These are phyloP conservation scores for Cyberlindnera veronae DNA, from an alignment of 805 yeast species.

Conservation along the genomic window DNA sequence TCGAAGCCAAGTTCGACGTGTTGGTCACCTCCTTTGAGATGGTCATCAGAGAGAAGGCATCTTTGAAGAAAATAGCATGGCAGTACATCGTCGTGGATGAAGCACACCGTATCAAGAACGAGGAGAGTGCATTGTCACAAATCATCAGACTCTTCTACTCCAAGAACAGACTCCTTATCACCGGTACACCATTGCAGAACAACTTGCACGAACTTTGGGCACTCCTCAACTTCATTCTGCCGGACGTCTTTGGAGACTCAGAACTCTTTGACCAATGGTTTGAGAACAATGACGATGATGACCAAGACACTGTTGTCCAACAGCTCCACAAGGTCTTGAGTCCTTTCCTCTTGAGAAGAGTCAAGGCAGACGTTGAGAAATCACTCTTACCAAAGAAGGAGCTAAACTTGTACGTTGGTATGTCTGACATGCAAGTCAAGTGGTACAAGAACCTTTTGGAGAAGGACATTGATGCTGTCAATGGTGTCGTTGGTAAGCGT, in stretches of 20 bases:
- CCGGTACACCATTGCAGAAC: slow-evolving; percentile 96
- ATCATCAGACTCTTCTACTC: slow-evolving; percentile 88
- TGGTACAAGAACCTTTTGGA: slow-evolving; percentile 90
- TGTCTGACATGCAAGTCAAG: slow-evolving; percentile 91
- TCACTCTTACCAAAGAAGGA: slow-evolving; percentile 89
- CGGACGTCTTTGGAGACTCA: slow-evolving; percentile 93
- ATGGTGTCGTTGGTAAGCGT: slow-evolving; percentile 91
- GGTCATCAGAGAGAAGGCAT: slow-evolving; percentile 84
- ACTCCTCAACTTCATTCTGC: slow-evolving; percentile 78
- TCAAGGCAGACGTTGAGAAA: slow-evolving; percentile 90
- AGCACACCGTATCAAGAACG: slow-evolving; percentile 96
- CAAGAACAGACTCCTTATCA: slow-evolving; percentile 76
- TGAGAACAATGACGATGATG: slow-evolving; percentile 51
- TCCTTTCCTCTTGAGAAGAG: slow-evolving; percentile 86
- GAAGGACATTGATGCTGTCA: slow-evolving; percentile 93
- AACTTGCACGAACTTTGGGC: slow-evolving; percentile 98
- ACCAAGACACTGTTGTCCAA: slow-evolving; percentile 80
- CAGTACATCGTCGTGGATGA: slow-evolving; percentile 92
- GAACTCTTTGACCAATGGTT: slow-evolving; percentile 93
- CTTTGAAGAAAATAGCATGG: slow-evolving; percentile 82
- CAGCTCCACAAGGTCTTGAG: slow-evolving; percentile 84
- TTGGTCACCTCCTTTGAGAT: slow-evolving; percentile 89
- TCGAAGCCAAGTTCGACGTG: slow-evolving; percentile 83
- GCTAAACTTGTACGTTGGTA: slow-evolving; percentile 83
- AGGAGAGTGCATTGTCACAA: slow-evolving; percentile 87